Evolutionary conservation across 371 early-diverging fungal genomes (phyloP), one percentile per base, ranked within the genome.

Genomic region (Rhizopus stolonifer): DNA sequence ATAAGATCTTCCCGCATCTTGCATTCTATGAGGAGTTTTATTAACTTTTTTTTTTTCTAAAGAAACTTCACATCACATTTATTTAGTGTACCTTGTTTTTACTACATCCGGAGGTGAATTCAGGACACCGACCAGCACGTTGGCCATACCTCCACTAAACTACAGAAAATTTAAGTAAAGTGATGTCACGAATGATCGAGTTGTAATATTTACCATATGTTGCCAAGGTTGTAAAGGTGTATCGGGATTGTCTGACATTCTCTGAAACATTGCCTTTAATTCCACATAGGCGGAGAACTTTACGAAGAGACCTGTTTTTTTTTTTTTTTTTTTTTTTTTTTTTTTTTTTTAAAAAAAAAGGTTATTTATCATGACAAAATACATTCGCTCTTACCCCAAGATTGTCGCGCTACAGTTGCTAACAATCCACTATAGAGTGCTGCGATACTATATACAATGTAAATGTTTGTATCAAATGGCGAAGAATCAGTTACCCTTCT

Each of bases 81-180:
- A 42, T 46, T 42, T 18, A 13, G 15, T 31, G 44, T 59, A 64
- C 72, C 72, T 64, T 54, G 73, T 72, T 52, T 72, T 74, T 2
- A 72, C 72, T 11, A 72, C 70, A 59, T 73, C 78, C 0, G 80
- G 80, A 13, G 77, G 80, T 8, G 73, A 74, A 36, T 79, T 79
- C 32, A 77, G 46, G 18, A 80, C 67, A 19, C 70, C 80, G 10
- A 80, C 80, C n/a, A 77, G 48, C 8, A 77, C 67, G 54, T 80
- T 80, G 15, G 80, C 69, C 33, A 74, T 52, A 44, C 74, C 74
- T 19, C 80, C 80, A 24, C 78, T 71, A 13, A 64, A 56, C 69
- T 68, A 51, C n/a, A 11, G 6, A 29, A 1, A 14, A 5, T 8
- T 36, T 14, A n/a, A 36, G 23, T 24, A 29, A 5, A 6, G 11